Evolutionary conservation across 2,329 filamentous ascomycete species (phyloP).

Genomic region (Zymoseptoria brevis): DNA sequence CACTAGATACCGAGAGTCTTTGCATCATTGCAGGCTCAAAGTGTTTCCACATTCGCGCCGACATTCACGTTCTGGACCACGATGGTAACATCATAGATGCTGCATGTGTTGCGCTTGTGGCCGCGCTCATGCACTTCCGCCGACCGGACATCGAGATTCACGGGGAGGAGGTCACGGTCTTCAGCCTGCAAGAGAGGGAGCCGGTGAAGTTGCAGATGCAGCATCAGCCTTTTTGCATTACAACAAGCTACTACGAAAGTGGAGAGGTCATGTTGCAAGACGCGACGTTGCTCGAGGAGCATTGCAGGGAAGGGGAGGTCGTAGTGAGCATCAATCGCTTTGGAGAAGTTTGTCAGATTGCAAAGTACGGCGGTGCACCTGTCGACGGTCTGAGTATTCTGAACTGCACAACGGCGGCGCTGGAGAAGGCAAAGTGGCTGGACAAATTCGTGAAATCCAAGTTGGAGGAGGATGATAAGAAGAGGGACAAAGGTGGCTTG

Average conservation of each 20-base stretch:
- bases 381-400: conserved; percentile 74
- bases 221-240: conserved; percentile 85
- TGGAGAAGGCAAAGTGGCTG: conserved; percentile 74
- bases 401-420: conserved; percentile 64
- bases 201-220: conserved; percentile 85
- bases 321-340: conserved; percentile 82
- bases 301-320: conserved; percentile 63
- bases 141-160: conserved; percentile 83
- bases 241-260: conserved; percentile 72
- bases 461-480: conserved; percentile 69
- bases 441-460: conserved; percentile 63
- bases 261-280: conserved; percentile 67
- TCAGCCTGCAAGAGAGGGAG: conserved; percentile 75
- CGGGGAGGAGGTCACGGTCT: conserved; percentile 76
- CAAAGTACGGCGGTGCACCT: conserved; percentile 78
- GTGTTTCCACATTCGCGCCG: conserved; percentile 84
- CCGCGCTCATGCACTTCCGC: conserved; percentile 82
- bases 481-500: conserved; percentile 68
- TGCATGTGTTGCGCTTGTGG: conserved; percentile 77
- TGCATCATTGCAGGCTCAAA: conserved; percentile 87
- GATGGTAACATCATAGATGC: conserved; percentile 87
- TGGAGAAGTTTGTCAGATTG: conserved; percentile 83
- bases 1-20: conserved; percentile 89
- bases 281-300: conserved; percentile 65
- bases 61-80: conserved; percentile 83